phyloP scores from a whole-genome alignment of 495 filamentous ascomycete species.

The Cudoniella acicularis region DNA sequence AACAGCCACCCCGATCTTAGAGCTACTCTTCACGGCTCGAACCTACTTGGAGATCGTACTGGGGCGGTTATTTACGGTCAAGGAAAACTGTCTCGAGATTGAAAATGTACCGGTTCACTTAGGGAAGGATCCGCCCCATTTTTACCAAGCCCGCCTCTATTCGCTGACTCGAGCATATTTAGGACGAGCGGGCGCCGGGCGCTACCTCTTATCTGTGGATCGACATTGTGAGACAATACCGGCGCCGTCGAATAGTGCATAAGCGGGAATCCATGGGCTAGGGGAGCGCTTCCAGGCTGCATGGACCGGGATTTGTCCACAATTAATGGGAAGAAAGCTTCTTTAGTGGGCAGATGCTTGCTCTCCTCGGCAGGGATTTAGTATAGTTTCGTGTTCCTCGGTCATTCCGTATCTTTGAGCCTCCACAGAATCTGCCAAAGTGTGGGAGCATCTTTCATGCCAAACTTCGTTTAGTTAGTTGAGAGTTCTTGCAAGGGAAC shows the following conservation, averaged over 20 bases:
- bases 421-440: no score
- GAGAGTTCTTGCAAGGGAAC: not conserved
- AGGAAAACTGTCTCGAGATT: slow-evolving; percentile 7
- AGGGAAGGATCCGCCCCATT: not conserved
- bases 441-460: not conserved
- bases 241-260: not conserved
- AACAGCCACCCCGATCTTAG: not conserved
- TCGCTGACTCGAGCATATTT: not conserved
- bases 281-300: not conserved
- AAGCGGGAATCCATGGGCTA: not conserved
- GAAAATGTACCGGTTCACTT: not conserved
- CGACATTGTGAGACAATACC: slow-evolving; percentile 3
- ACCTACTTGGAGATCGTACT: not conserved
- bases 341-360: slow-evolving; percentile 8
- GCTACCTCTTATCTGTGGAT: slow-evolving; percentile 24
- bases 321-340: slow-evolving; percentile 11
- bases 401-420: slow-evolving; percentile 8
- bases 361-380: not conserved
- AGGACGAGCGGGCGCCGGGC: slow-evolving; percentile 10
- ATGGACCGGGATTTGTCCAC: slow-evolving; percentile 1
- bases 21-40: not conserved
- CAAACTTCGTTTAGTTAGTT: not conserved
- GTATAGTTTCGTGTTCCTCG: not conserved
- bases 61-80: not conserved
- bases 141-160: slow-evolving; percentile 1